Evolutionary conservation across 2,329 filamentous ascomycete genomes (phyloP), one percentile per base, ranked within the genome.

Genomic region (Magnaporthales sp.): DNA sequence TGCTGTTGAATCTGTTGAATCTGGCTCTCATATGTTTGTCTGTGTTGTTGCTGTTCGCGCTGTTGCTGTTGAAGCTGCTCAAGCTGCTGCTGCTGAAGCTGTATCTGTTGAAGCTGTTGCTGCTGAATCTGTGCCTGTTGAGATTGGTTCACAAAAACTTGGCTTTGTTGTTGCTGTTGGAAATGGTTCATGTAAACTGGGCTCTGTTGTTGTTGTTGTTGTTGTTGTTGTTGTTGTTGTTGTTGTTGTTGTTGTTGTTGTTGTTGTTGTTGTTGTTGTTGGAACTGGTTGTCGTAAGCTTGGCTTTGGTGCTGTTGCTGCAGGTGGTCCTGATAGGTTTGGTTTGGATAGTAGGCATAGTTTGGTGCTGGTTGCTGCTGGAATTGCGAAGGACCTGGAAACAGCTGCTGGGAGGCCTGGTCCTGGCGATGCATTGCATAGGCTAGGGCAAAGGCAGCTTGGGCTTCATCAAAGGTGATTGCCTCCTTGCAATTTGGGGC

Each of bases 401-500:
- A 60, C 8, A 10, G 24, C 22, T 26, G 56, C 26, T 60, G 22
- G 4, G 56, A 27, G 10, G 15, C 11, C 56, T 15, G 56, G 4
- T 15, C 56, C 6, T 60, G 24, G 11, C 24, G 4, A 27, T n/a
- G 38, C 24, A 24, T 60, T 15, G 15, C 24, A 27, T 60, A 60
- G 15, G n/a, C 22, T 27, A 60, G 24, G 27, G 56, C 56, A 26
- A 60, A 11, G 15, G 26, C 56, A 60, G 56, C 56, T 27, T 60
- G 56, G 6, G 56, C 56, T 24, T 60, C 24, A 22, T 64, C 63
- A 27, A 22, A 51, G 38, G 63, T 51, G 24, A 64, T n/a, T 56
- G 71, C 67, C 26, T 71, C 70, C 24, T 70, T 70, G 0, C 69
- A 66, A 6, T 67, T 67, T 15, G 64, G 26, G 30, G 22, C 65